phyloP scores from a whole-genome alignment of 768 basidiomycete species.

The Mycena alexandri region DNA sequence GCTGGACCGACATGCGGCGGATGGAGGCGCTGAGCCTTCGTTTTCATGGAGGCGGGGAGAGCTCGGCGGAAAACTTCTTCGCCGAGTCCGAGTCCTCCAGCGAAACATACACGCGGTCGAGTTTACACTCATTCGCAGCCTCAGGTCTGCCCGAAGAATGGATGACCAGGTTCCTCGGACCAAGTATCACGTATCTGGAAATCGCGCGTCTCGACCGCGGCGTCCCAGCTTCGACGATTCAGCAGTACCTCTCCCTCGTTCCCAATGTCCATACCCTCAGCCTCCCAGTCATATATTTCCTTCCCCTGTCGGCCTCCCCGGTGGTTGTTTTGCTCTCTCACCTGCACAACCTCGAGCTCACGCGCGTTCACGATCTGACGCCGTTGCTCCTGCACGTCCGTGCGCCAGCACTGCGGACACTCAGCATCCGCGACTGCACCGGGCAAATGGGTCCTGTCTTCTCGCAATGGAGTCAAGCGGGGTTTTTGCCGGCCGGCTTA shows the following conservation, averaged over 20 bases:
- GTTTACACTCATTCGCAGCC: constrained; percentile 42
- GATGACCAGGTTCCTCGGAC: constrained; percentile 42
- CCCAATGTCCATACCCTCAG: constrained; percentile 40
- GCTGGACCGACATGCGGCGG: constrained; percentile 38
- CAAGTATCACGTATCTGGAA: constrained; percentile 43
- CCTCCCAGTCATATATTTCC: constrained; percentile 31
- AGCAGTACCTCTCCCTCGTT: constrained; percentile 30
- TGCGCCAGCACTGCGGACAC: constrained; percentile 42
- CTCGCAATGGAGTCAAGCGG: constrained; percentile 45
- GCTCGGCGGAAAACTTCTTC: constrained; percentile 34
- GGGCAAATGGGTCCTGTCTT: constrained; percentile 40
- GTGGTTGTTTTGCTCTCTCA: constrained; percentile 30
- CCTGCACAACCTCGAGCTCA: constrained; percentile 42
- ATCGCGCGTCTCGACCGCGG: constrained; percentile 22
- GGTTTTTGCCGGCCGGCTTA: constrained; percentile 39
- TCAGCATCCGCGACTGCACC: constrained; percentile 38
- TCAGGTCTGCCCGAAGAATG: constrained; percentile 33
- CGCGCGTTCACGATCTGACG: constrained; percentile 28
- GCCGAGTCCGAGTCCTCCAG: constrained; percentile 1
- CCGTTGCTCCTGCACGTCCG: constrained; percentile 40
- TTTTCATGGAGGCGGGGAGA: neutral
- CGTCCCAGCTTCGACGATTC: constrained; percentile 20
- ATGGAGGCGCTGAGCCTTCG: constrained; percentile 41
- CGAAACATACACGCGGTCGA: constrained; percentile 18
- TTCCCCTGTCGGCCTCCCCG: constrained; percentile 12